phyloP scores from a whole-genome alignment of 495 filamentous ascomycete genomes.

The Staphylotrichum longicolle region DNA sequence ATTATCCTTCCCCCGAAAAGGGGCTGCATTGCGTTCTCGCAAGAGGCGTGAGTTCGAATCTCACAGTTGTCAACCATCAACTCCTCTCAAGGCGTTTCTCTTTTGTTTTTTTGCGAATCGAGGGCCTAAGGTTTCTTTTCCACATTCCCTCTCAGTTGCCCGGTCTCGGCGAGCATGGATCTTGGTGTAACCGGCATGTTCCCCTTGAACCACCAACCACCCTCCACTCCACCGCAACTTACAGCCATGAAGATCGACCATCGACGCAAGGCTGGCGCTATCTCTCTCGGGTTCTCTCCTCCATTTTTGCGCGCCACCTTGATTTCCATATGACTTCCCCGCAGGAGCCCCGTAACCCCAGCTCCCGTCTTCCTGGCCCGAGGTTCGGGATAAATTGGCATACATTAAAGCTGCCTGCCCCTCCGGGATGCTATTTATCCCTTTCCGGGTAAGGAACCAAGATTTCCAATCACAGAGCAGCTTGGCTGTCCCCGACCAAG shows the following conservation, averaged over 20 bases:
- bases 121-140: neutral
- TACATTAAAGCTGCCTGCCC: neutral
- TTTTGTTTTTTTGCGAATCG: neutral
- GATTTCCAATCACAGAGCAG: neutral
- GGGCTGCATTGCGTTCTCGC: conserved; percentile 15
- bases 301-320: too few relatives aligned
- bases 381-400: neutral
- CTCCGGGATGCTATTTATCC: neutral
- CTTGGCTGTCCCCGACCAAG: conserved; percentile 9
- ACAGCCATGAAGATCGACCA: too few relatives aligned
- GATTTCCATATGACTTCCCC: too few relatives aligned
- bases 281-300: too few relatives aligned
- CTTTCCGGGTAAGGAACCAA: neutral
- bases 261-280: too few relatives aligned
- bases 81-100: neutral
- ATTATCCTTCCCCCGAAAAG: conserved; percentile 10
- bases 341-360: neutral
- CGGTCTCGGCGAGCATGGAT: too few relatives aligned
- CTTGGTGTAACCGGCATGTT: too few relatives aligned
- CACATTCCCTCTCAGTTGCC: too few relatives aligned
- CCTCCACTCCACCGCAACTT: too few relatives aligned
- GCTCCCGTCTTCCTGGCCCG: neutral
- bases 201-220: too few relatives aligned
- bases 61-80: conserved; percentile 4
- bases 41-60: conserved; percentile 19